A percentile compares a stretch with the other conserved stretches of the same genome.
phyloP scores from a whole-genome alignment of 352 stramenopile genomes.

The Globisporangium megalacanthum region DNA sequence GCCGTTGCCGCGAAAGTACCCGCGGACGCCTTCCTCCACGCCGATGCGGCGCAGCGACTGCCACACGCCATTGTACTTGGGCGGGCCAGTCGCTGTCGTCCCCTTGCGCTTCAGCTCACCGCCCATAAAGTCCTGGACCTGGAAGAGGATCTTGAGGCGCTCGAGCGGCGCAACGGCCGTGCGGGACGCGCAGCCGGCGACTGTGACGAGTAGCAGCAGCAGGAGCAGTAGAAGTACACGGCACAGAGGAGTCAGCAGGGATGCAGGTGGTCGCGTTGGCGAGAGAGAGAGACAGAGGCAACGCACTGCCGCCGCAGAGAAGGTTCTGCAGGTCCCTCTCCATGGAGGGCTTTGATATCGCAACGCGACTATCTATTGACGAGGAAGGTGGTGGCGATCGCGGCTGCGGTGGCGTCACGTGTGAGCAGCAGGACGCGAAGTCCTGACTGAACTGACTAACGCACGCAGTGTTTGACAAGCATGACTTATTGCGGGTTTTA shows the following conservation, averaged over 20 bases:
- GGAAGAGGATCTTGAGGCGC: slow-evolving; percentile 75
- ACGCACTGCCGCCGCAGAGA: slow-evolving; percentile 68
- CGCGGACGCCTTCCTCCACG: slow-evolving; percentile 49
- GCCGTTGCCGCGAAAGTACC: slow-evolving; percentile 76
- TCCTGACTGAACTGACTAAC: too few species aligned
- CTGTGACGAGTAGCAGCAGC: slow-evolving; percentile 12
- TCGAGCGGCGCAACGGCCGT: slow-evolving; percentile 68
- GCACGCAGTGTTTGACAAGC: too few species aligned
- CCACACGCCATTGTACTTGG: slow-evolving; percentile 51
- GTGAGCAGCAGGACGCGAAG: too few species aligned
- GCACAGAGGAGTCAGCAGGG: background rate
- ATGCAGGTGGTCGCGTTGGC: background rate
- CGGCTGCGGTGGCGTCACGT: too few species aligned
- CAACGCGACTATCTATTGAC: too few species aligned
- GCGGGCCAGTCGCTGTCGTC: background rate
- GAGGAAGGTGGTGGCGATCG: too few species aligned
- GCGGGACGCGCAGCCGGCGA: slow-evolving; percentile 63
- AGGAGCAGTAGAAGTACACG: background rate
- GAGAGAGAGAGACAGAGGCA: background rate
- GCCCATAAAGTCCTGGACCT: slow-evolving; percentile 65
- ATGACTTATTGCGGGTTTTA: background rate
- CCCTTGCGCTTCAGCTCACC: slow-evolving; percentile 2
- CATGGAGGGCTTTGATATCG: slow-evolving; percentile 8
- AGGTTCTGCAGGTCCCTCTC: slow-evolving; percentile 57
- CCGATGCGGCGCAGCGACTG: slow-evolving; percentile 60